Conservation (phyloP, 1,139 yeast species). For the Debaryomyces udenii region DNA sequence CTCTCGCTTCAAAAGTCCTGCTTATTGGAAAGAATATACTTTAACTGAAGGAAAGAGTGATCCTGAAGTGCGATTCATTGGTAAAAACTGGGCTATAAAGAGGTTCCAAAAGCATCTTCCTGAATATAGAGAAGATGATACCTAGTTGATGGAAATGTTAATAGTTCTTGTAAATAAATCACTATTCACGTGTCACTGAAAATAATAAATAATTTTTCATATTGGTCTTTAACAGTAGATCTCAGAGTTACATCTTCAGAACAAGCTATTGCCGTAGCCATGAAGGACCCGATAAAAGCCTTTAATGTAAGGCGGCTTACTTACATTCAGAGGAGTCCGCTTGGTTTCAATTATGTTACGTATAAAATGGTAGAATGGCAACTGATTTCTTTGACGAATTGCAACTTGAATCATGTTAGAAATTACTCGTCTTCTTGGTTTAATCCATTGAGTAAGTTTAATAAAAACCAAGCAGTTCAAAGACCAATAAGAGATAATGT, state of each 20-base stretch:
- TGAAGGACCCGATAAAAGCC: neutral
- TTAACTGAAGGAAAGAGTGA: conserved; percentile 65
- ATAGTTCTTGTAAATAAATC: conserved; percentile 8
- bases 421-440: conserved; percentile 18
- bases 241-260: neutral
- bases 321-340: too few relatives aligned
- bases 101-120: conserved; percentile 63
- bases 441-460: conserved; percentile 25
- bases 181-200: conserved; percentile 4
- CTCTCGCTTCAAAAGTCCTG: conserved; percentile 63
- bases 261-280: neutral
- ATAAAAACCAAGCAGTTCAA: conserved; percentile 4
- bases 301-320: neutral
- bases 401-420: neutral
- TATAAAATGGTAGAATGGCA: neutral
- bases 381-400: too few relatives aligned
- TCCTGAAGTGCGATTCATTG: conserved; percentile 68
- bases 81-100: conserved; percentile 79
- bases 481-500: conserved; percentile 1
- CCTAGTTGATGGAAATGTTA: conserved; percentile 4
- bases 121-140: conserved; percentile 31
- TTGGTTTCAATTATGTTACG: neutral
- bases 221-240: neutral
- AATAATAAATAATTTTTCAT: neutral
- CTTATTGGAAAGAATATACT: conserved; percentile 74